A percentile compares a stretch with the other conserved stretches of the same genome.
These are phyloP conservation scores for Pseudogymnoascus sp. DNA, from an alignment of 2,329 filamentous ascomycete species.

Conservation along the genomic window DNA sequence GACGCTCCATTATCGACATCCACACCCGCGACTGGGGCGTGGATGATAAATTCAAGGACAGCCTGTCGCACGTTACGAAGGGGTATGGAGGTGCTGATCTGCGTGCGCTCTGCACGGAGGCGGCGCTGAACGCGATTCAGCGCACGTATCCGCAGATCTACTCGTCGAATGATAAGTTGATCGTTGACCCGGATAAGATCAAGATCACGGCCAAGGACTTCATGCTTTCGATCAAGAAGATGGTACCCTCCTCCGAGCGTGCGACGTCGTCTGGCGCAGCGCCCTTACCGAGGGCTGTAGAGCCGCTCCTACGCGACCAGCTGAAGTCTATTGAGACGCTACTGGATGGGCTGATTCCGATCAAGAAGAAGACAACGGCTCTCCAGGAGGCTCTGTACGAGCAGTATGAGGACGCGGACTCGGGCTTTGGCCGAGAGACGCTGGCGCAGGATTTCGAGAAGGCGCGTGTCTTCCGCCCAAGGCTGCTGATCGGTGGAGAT, in stretches of 20 bases:
- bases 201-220: conserved; percentile 88
- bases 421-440: conserved; percentile 77
- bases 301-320: conserved; percentile 69
- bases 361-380: conserved; percentile 78
- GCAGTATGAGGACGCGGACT: conserved; percentile 71
- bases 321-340: conserved; percentile 59
- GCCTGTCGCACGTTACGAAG: conserved; percentile 81
- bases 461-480: conserved; percentile 78
- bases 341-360: conserved; percentile 69
- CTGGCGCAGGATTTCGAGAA: conserved; percentile 71
- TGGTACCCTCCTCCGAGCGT: conserved; percentile 88
- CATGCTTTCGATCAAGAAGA: conserved; percentile 93
- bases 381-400: conserved; percentile 91
- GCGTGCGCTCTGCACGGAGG: conserved; percentile 89
- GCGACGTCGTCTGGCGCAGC: conserved; percentile 77
- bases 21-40: conserved; percentile 93
- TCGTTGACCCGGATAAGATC: conserved; percentile 79
- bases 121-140: conserved; percentile 90
- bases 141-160: conserved; percentile 96
- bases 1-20: conserved; percentile 84
- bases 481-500: conserved; percentile 72
- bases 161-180: conserved; percentile 75
- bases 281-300: conserved; percentile 68
- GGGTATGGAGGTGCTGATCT: conserved; percentile 95
- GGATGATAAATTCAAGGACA: conserved; percentile 66